Evolutionary conservation across 148 eudicot species (phyloP), one percentile per base, ranked within the genome.

Genomic region (Euryodendron excelsum): DNA sequence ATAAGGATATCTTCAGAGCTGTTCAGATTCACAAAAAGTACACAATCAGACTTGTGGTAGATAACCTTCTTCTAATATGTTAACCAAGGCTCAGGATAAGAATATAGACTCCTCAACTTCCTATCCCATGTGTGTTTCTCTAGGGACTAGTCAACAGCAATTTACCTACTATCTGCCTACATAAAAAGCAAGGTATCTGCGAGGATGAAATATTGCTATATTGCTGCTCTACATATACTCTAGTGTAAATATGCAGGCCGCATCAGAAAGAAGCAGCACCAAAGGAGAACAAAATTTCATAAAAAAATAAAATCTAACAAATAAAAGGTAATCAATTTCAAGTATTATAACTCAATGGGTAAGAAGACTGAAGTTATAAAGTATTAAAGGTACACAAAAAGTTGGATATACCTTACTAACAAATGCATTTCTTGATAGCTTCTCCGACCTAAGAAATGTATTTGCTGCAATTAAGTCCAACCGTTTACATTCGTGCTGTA

Each of bases 351-450:
- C 13, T 47, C n/a, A 50, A 28, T 25, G 61, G 23, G 37, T 50
- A 31, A 79, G 69, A 41, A 64, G 34, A 50, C 72, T 31, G 36
- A 71, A 44, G 13, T 75, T 50, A 27, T 48, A 53, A 47, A n/a
- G n/a, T n/a, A n/a, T n/a, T n/a, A n/a, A n/a, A n/a, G n/a, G n/a
- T n/a, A n/a, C 34, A 59, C 47, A 41, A 74, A 72, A 62, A 56
- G 59, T 11, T 41, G 23, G 56, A 47, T 20, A 71, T 73, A 90
- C 93, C 93, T 88, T 90, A 47, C 59, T 48, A 44, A 80, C 77
- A 85, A 90, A 90, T 34, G 84, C 78, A 80, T 88, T 87, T 56
- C 64, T 61, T 18, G 84, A 79, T 55, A 82, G 84, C 77, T 81
- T 90, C 70, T 73, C 84, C 21, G 85, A 73, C 59, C 68, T 62